Evolutionary conservation across 2,329 filamentous ascomycete species (phyloP).

Genomic region (Xylariaceae sp.): DNA sequence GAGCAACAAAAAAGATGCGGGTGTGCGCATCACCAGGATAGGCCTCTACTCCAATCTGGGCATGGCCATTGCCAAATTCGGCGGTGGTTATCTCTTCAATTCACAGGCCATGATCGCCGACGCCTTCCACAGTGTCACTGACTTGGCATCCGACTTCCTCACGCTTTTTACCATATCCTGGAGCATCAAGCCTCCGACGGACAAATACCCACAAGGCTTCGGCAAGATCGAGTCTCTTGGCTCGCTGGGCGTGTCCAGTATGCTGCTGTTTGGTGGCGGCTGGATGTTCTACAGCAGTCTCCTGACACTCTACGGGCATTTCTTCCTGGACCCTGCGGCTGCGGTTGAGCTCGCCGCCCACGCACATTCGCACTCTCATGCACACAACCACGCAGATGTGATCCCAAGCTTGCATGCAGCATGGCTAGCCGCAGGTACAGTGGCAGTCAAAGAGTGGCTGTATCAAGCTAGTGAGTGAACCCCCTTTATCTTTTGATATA

Average conservation of each 20-base stretch:
- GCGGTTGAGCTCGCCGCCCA: constrained; percentile 52
- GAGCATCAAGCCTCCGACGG: constrained; percentile 80
- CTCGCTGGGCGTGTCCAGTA: constrained; percentile 85
- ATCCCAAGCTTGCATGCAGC: constrained; percentile 88
- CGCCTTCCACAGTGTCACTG: constrained; percentile 91
- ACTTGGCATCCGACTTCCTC: constrained; percentile 90
- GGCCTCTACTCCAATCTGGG: constrained; percentile 84
- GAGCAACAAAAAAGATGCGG: constrained; percentile 82
- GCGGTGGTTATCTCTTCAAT: constrained; percentile 91
- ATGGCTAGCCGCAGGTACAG: constrained; percentile 88
- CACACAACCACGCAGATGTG: constrained; percentile 59
- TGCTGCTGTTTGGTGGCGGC: constrained; percentile 82
- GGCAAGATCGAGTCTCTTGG: constrained; percentile 98
- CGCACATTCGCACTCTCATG: constrained; percentile 60
- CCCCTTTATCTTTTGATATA: background rate
- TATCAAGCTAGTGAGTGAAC: constrained; percentile 84
- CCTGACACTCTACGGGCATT: constrained; percentile 66
- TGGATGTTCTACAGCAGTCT: constrained; percentile 85
- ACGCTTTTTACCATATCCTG: constrained; percentile 92
- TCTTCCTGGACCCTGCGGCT: constrained; percentile 60
- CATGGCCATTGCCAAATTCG: constrained; percentile 91
- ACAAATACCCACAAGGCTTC: constrained; percentile 83
- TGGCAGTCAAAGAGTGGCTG: constrained; percentile 92
- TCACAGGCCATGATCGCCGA: constrained; percentile 91
- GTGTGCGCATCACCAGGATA: constrained; percentile 88